A percentile compares a stretch with the other conserved stretches of the same genome.
Conservation (phyloP, 2,329 filamentous ascomycete species). For the Keithomyces neogunnii region DNA sequence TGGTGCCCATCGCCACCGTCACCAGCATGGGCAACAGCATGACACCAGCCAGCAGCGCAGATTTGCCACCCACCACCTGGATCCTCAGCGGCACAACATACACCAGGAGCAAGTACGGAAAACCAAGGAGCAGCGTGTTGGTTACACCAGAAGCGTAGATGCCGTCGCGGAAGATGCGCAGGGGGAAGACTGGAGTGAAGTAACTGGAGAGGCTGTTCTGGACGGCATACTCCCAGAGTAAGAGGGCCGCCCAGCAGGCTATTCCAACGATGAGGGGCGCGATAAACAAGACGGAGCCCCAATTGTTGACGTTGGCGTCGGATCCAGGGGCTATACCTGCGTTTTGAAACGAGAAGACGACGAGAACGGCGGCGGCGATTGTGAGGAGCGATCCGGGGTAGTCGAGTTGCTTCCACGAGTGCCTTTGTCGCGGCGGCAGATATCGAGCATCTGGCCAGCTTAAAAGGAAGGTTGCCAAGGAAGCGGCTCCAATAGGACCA, state of each 20-base stretch:
- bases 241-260: constrained; percentile 17
- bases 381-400: constrained; percentile 44
- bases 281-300: constrained; percentile 30
- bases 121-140: constrained; percentile 40
- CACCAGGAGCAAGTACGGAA: constrained; percentile 39
- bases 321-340: constrained; percentile 20
- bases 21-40: constrained; percentile 46
- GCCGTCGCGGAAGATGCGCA: constrained; percentile 37
- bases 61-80: constrained; percentile 40
- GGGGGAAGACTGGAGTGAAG: constrained; percentile 35
- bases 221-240: constrained; percentile 20
- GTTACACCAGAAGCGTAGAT: constrained; percentile 33
- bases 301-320: constrained; percentile 22
- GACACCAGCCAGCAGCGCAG: constrained; percentile 36
- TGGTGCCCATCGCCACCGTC: constrained; percentile 36
- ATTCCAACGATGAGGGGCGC: constrained; percentile 21
- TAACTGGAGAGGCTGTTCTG: constrained; percentile 17
- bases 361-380: constrained; percentile 42
- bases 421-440: constrained; percentile 27
- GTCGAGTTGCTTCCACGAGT: constrained; percentile 43
- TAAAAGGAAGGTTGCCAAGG: constrained; percentile 37
- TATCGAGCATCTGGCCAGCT: constrained; percentile 40
- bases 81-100: constrained; percentile 41
- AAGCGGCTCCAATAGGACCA: constrained; percentile 39
- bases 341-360: constrained; percentile 51